Evolutionary conservation across 495 filamentous ascomycete genomes (phyloP), one percentile per base, ranked within the genome.

Genomic region (Sordaria brevicollis): DNA sequence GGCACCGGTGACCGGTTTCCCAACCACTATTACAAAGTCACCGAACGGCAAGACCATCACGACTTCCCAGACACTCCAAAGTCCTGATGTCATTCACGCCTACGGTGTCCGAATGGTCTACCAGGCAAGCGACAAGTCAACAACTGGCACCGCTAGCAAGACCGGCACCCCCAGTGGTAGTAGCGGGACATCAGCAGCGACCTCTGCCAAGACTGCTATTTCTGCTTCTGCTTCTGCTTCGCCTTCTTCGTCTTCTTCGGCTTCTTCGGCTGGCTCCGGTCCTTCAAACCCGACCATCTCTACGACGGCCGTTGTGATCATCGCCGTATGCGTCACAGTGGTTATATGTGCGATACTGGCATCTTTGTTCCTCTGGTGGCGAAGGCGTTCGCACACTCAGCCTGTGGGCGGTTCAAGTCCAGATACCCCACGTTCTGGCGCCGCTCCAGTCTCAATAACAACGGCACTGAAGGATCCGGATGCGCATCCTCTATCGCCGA

Each of bases 61-160:
- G 0, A 34, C 43, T 6, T 34, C 41, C 15, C 21, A 35, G 25
- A 66, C 68, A 4, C 21, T 75, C 2, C 65, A 38, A 29, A 37
- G 31, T 15, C 66, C 68, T 5, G 70, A 49, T 19, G 73, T 73
- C 4, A 35, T 76, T n/a, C 72, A 76, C 34, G 76, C 72, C 3
- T 76, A 43, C 39, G 74, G 76, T 35, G 66, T 78, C 4, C 68
- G 74, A 2, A 78, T 78, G 74, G 71, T 78, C 13, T 70, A 73
- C 36, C 73, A 78, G 67, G 29, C 73, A 37, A 74, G 67, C 1
- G 75, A 77, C 35, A 57, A 29, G 49, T 31, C 15, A 25, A 29
- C 49, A 7, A 57, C 49, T 15, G 49, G 49, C 49, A 57, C 13
- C 5, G 21, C 49, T 25, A n/a, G 5, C 38, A 41, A 17, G 19